Evolutionary conservation across 176 grass and related monocot species (phyloP).

Genomic region (Musa beccarii): DNA sequence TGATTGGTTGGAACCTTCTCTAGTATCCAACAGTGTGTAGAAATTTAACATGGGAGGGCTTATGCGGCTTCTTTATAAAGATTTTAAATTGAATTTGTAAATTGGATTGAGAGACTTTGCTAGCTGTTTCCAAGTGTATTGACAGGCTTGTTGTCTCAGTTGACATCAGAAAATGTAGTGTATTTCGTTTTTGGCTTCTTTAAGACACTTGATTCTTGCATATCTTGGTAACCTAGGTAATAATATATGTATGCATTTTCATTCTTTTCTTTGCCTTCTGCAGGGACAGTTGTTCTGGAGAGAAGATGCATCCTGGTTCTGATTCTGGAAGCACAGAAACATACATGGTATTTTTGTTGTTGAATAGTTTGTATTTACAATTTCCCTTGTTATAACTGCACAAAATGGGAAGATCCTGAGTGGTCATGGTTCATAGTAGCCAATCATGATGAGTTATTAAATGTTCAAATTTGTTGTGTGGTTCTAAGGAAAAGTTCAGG

Average conservation of each 20-base stretch:
- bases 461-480: neutral
- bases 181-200: too few species aligned
- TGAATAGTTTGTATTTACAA: neutral
- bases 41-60: neutral
- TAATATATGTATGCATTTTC: neutral
- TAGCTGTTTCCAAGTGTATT: neutral
- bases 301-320: constrained; percentile 21
- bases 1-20: neutral
- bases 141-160: too few species aligned
- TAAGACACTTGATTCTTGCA: too few species aligned
- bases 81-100: neutral
- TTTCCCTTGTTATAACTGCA: neutral
- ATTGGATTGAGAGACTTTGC: neutral
- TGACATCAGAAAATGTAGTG: too few species aligned
- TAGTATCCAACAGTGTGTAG: neutral
- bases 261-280: neutral
- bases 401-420: too few species aligned
- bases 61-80: neutral
- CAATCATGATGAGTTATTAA: too few species aligned
- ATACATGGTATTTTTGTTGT: constrained; percentile 35
- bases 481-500: neutral
- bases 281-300: constrained; percentile 4
- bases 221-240: neutral
- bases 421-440: too few species aligned
- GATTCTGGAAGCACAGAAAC: constrained; percentile 21